Evolutionary conservation across 441 rosid species (phyloP).

Genomic region (Melastoma candidum): DNA sequence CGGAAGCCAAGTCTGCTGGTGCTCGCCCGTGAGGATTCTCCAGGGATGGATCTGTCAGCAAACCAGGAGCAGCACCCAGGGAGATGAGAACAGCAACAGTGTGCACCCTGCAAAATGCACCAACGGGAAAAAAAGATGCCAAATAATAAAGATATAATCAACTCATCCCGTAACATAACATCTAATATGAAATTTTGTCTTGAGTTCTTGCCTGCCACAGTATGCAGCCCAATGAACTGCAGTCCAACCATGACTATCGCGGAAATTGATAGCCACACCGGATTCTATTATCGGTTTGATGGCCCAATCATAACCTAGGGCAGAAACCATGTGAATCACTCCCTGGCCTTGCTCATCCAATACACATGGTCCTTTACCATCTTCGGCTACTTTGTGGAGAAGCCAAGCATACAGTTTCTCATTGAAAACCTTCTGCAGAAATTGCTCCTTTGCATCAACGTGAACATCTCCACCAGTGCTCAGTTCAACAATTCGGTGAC

Average conservation of each 20-base stretch:
- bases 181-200: too few species aligned
- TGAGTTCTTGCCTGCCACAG: slow-evolving; percentile 51
- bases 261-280: slow-evolving; percentile 81
- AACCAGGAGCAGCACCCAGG: slow-evolving; percentile 58
- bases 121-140: too few species aligned
- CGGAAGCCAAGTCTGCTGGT: slow-evolving; percentile 71
- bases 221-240: slow-evolving; percentile 99
- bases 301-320: slow-evolving; percentile 94
- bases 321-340: slow-evolving; percentile 81
- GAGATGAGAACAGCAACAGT: slow-evolving; percentile 47
- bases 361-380: slow-evolving; percentile 80
- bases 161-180: too few species aligned
- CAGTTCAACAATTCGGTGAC: slow-evolving; percentile 46
- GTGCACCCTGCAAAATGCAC: slow-evolving; percentile 45
- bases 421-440: slow-evolving; percentile 59
- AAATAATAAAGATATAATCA: too few species aligned
- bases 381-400: slow-evolving; percentile 59
- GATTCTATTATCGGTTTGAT: slow-evolving; percentile 63
- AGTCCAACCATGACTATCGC: slow-evolving; percentile 92
- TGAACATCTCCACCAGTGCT: slow-evolving; percentile 28
- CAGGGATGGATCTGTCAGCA: slow-evolving; percentile 64
- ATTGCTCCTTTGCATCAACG: slow-evolving; percentile 36
- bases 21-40: slow-evolving; percentile 55
- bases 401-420: slow-evolving; percentile 75
- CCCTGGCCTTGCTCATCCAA: slow-evolving; percentile 88